Evolutionary conservation across 1,284 basidiomycete genomes (phyloP), one percentile per base, ranked within the genome.

Genomic region (Heterobasidion occidentale): DNA sequence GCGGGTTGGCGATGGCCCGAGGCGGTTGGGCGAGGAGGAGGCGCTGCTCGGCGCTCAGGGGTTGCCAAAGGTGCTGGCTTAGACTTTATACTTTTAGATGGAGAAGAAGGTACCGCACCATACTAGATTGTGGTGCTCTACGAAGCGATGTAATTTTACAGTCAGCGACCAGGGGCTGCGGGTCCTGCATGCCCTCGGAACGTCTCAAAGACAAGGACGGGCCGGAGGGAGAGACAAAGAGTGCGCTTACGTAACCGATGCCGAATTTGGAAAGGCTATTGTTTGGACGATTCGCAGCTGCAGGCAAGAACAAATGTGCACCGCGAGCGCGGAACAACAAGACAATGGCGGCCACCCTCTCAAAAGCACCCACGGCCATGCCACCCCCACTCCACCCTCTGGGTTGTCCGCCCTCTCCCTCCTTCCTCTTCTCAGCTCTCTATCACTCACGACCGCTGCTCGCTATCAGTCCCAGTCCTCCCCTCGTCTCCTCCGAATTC

Each of bases 1-100:
- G 14, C 77, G 80, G 55, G 90, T 98, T 19, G 94, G 94, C 1
- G 94, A 94, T 68, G 94, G 94, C 1, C 94, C 94, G 1, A 80
- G 93, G 62, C 77, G 79, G n/a, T 67, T 90, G 27, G 75, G 71
- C 35, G 66, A 71, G 12, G 76, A 78, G 50, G 85, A 87, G 60
- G 68, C 79, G 11, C 65, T 91, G 59, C 70, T 91, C 56, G 76
- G 74, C 9, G 58, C 62, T 1, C 72, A 83, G 59, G 88, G 88
- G 6, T 63, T 86, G 33, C 88, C 88, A 19, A 61, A 1, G 79
- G 55, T 56, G 34, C 45, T 62, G 49, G 56, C 60, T n/a, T 62
- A 61, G 38, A 42, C n/a, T 42, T 42, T 42, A n/a, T 42, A 42
- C 38, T 42, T 11, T 42, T 42, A n/a, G 38, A 42, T 12, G n/a